Conservation (phyloP, 192 early-diverging fungal genomes). For the Ambispora gerdemannii region DNA sequence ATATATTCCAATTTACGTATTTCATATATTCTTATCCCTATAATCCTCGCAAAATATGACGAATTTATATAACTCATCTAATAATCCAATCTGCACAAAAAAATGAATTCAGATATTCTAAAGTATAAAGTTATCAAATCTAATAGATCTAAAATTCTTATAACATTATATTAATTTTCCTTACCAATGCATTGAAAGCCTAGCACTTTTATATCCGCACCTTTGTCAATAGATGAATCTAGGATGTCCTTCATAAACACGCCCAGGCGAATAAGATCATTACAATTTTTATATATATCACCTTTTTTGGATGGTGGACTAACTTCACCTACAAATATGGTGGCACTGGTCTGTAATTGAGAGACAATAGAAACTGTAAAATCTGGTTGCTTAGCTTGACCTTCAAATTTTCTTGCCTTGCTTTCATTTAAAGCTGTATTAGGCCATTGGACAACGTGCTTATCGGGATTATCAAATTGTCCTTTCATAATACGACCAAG, state of each 20-base stretch:
- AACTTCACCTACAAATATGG: constrained; percentile 19
- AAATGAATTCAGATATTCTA: no score
- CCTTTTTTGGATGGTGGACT: constrained; percentile 16
- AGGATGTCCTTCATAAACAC: constrained; percentile 11
- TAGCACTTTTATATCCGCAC: constrained; percentile 2
- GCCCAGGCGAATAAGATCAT: constrained; percentile 6
- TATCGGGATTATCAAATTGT: constrained; percentile 15
- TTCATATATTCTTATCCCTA: no score
- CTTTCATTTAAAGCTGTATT: constrained; percentile 18
- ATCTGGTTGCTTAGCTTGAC: constrained; percentile 15
- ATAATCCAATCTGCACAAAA: no score
- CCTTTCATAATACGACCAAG: constrained; percentile 16
- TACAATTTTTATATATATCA: constrained; percentile 8
- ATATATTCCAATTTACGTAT: no score
- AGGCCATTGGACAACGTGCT: constrained; percentile 23
- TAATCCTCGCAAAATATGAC: no score
- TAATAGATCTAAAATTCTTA: not conserved
- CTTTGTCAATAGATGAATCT: constrained; percentile 18
- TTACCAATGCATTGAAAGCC: constrained; percentile 11
- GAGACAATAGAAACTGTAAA: constrained; percentile 17
- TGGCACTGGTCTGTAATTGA: constrained; percentile 7
- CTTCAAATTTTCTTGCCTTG: not conserved
- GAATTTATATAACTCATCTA: no score
- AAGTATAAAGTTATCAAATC: not conserved
- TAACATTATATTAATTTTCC: not conserved